Percentiles rank a stretch among this genome's conserved stretches.
Conservation (phyloP, 148 eudicot species). For the Arctostaphylos glauca region DNA sequence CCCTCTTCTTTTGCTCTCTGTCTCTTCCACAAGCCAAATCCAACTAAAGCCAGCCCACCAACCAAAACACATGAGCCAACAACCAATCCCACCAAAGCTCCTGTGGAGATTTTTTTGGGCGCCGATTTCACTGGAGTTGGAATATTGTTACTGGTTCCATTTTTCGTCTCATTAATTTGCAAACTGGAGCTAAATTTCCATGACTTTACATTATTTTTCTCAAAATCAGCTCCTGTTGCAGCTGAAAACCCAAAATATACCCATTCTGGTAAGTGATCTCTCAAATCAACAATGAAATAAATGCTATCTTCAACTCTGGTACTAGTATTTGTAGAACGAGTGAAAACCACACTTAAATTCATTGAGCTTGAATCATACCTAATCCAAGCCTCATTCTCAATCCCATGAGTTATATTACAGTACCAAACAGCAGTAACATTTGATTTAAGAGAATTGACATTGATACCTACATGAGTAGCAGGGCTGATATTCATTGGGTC, state of each 20-base stretch:
- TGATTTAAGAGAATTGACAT: too few relatives aligned
- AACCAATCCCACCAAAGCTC: constrained; percentile 11
- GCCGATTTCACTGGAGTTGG: too few relatives aligned
- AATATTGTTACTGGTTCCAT: too few relatives aligned
- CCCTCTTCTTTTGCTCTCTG: neutral
- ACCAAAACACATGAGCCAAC: constrained; percentile 17
- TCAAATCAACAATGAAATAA: constrained; percentile 7
- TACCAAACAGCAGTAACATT: neutral
- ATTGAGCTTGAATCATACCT: neutral
- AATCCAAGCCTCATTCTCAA: neutral
- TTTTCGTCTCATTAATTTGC: too few relatives aligned
- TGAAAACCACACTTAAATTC: neutral
- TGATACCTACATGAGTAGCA: neutral
- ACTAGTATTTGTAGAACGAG: neutral
- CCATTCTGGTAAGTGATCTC: constrained; percentile 23
- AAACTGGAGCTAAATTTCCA: constrained; percentile 16
- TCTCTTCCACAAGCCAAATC: constrained; percentile 6
- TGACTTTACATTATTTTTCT: constrained; percentile 18
- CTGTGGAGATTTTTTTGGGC: too few relatives aligned
- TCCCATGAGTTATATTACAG: neutral
- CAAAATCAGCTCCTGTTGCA: constrained; percentile 13
- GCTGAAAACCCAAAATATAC: constrained; percentile 32
- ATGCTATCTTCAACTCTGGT: neutral
- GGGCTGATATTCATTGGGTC: neutral
- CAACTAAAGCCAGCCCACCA: constrained; percentile 5